These are phyloP conservation scores for Datura wrightii DNA, from an alignment of 257 asterid genomes.

Conservation along the genomic window DNA sequence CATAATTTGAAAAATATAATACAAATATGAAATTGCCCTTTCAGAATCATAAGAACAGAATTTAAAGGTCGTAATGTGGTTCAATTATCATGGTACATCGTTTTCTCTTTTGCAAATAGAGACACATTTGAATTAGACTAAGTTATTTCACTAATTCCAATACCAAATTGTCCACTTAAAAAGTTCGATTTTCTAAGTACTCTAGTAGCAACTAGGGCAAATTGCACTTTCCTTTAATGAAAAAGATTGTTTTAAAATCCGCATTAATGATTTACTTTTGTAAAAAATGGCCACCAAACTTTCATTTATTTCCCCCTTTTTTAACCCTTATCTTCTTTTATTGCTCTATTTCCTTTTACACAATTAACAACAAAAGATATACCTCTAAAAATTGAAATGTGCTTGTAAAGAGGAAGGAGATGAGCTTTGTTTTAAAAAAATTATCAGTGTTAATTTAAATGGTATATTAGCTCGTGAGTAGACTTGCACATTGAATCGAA, in stretches of 20 bases:
- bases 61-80: background rate
- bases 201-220: background rate
- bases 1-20: background rate
- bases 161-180: background rate
- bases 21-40: background rate
- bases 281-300: background rate
- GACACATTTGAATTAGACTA: background rate
- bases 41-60: background rate
- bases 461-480: background rate
- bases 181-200: background rate
- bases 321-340: background rate
- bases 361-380: no score
- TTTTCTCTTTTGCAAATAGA: background rate
- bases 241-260: background rate
- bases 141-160: background rate
- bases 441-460: no score
- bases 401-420: background rate
- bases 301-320: background rate
- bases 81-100: background rate
- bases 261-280: background rate
- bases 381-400: background rate
- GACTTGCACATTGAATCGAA: background rate
- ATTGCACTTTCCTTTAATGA: background rate
- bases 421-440: no score
- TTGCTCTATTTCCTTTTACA: background rate